These are phyloP conservation scores for Phaeosphaeriaceae sp. DNA, from an alignment of 2,329 filamentous ascomycete genomes.

Conservation along the genomic window DNA sequence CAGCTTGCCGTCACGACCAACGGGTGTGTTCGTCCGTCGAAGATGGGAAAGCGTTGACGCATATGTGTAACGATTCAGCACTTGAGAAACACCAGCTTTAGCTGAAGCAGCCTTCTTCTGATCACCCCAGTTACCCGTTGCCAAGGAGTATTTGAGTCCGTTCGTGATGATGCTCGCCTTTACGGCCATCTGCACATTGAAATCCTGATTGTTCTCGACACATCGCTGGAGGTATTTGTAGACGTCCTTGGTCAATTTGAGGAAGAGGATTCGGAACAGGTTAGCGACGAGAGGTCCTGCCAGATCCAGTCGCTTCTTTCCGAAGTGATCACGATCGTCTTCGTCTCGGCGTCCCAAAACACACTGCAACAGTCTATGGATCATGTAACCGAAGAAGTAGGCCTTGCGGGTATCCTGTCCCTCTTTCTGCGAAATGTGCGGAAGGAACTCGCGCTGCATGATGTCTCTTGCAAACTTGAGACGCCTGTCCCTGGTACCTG, in stretches of 20 bases:
- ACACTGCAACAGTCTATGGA: conserved; percentile 92
- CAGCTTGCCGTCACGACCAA: conserved; percentile 96
- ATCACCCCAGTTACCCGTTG: conserved; percentile 98
- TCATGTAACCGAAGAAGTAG: conserved; percentile 99
- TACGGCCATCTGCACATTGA: conserved; percentile 88
- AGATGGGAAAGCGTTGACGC: conserved; percentile 96
- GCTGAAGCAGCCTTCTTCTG: conserved; percentile 97
- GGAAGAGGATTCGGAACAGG: conserved; percentile 90
- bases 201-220: conserved; percentile 86
- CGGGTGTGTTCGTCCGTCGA: conserved; percentile 95
- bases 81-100: conserved; percentile 96
- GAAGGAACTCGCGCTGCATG: conserved; percentile 94
- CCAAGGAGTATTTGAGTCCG: conserved; percentile 93
- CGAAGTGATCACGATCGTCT: conserved; percentile 98
- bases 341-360: conserved; percentile 91
- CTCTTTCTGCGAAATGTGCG: conserved; percentile 94
- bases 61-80: conserved; percentile 97
- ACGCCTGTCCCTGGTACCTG: conserved; percentile 83
- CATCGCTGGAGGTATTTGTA: conserved; percentile 90
- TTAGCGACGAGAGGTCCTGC: conserved; percentile 95
- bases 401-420: conserved; percentile 96
- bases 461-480: conserved; percentile 92
- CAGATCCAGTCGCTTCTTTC: conserved; percentile 96
- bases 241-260: conserved; percentile 89
- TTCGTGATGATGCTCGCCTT: conserved; percentile 92